Base-by-base conservation (phyloP, 192 early-diverging fungal genomes). In the Coemansia sp. region DNA sequence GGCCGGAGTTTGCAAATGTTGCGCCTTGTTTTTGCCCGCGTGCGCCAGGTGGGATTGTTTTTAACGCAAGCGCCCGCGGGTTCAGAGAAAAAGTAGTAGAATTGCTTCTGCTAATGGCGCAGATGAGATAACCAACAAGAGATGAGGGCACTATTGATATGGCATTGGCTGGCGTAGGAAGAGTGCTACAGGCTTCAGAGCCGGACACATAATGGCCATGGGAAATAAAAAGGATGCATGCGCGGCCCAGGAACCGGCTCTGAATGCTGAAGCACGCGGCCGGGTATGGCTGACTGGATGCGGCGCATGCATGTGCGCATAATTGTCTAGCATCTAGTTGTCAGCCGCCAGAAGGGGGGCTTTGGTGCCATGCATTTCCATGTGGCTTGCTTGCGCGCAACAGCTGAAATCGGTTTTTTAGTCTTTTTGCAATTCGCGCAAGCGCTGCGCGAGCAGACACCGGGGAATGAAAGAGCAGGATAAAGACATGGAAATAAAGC, bases 251-350 rank as follows among this genome's bases (percentile, higher is more conserved):
- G 46, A 49, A 6, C 46, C n/a, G 1, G 18, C 18, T 18, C 46
- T n/a, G 46, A 20, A 16, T 49, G 15, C 46, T 49, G 18, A 53
- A 26, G 5, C 21, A 26, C 51, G 9, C 23, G 21, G 57, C 30
- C 26, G 15, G 15, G 21, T 26, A 33, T 59, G 16, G 57, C n/a
- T 9, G 57, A 59, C 51, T 36, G 35, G 34, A n/a, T 59, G 57
- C 57, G 57, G 33, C 57, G 57, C 57, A 59, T 59, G 57, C 34
- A 56, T 30, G 53, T 34, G 53, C 53, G 53, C 53, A 35, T 58
- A 58, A 58, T 58, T 58, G 56, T 10, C 56, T 18, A 18, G 23
- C 56, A 20, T n/a, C 56, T 35, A n/a, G 33, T 24, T 33, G 34
- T 34, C 30, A 33, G 56, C 56, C 5, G 56, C 34, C 14, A 33